These are phyloP conservation scores for Aspergillus bridgeri DNA, from an alignment of 495 filamentous ascomycete species.

Conservation along the genomic window DNA sequence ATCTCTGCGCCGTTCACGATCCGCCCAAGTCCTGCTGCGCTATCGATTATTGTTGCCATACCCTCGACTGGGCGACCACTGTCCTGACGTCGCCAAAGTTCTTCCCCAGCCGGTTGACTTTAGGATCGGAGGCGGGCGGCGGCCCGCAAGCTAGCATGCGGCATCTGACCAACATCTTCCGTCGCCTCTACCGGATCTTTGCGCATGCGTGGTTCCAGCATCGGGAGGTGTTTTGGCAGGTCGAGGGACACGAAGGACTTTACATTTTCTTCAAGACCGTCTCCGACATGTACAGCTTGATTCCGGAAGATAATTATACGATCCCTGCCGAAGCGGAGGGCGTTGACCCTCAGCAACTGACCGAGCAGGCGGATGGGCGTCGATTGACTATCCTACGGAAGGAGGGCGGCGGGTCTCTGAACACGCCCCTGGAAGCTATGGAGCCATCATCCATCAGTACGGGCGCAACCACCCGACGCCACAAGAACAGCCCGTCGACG, in stretches of 20 bases:
- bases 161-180: constrained; percentile 90
- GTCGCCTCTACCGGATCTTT: constrained; percentile 91
- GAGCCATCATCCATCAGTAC: constrained; percentile 40
- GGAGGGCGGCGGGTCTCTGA: constrained; percentile 28
- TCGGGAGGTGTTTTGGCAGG: constrained; percentile 88
- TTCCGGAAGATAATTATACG: constrained; percentile 92
- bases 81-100: constrained; percentile 84
- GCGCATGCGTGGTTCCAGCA: constrained; percentile 99
- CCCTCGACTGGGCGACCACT: constrained; percentile 93
- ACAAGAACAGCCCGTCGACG: constrained; percentile 71
- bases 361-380: constrained; percentile 33
- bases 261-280: constrained; percentile 97
- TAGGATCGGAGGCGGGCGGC: constrained; percentile 61
- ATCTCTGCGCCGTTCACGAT: constrained; percentile 96
- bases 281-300: constrained; percentile 82
- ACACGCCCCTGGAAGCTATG: constrained; percentile 21
- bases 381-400: constrained; percentile 46
- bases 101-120: constrained; percentile 82
- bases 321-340: constrained; percentile 92
- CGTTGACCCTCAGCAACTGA: constrained; percentile 46
- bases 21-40: constrained; percentile 92
- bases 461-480: constrained; percentile 66
- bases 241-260: constrained; percentile 82
- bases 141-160: constrained; percentile 62
- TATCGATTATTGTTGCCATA: constrained; percentile 98